Conservation (phyloP, 169 alveolate species). For the Cryptosporidium ubiquitum region DNA sequence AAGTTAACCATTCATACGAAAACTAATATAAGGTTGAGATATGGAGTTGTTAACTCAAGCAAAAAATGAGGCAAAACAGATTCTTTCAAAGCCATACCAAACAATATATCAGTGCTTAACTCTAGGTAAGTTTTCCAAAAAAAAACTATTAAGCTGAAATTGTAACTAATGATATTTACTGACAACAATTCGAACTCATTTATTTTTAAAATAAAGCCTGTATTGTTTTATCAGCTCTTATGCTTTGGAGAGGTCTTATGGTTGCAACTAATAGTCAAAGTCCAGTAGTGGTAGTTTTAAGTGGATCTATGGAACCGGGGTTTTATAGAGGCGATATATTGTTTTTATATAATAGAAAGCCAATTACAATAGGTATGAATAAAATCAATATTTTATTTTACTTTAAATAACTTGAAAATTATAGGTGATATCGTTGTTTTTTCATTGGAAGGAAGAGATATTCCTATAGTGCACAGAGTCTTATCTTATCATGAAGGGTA, state of each 20-base stretch:
- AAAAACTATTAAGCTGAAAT: background rate
- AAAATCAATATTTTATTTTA: background rate
- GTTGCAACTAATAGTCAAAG: slow-evolving; percentile 86
- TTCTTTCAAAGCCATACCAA: slow-evolving; percentile 61
- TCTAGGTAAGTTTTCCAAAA: slow-evolving; percentile 33
- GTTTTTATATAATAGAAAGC: slow-evolving; percentile 79
- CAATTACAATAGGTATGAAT: slow-evolving; percentile 77
- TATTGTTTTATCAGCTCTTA: slow-evolving; percentile 86
- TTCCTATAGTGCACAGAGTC: slow-evolving; percentile 95
- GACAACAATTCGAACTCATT: too few relatives aligned
- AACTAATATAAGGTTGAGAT: background rate
- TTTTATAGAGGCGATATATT: slow-evolving; percentile 94
- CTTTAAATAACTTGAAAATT: background rate
- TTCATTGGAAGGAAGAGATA: slow-evolving; percentile 88
- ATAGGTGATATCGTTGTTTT: slow-evolving; percentile 88
- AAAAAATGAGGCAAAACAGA: slow-evolving; percentile 58
- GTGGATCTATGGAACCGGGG: slow-evolving; percentile 96
- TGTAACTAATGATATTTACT: background rate
- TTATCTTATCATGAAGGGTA: slow-evolving; percentile 83
- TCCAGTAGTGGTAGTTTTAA: slow-evolving; percentile 95
- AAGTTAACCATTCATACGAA: background rate
- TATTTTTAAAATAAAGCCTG: slow-evolving; percentile 35
- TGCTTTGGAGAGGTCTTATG: slow-evolving; percentile 93
- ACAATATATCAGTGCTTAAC: slow-evolving; percentile 51
- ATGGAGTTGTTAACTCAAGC: slow-evolving; percentile 52